phyloP scores from a whole-genome alignment of 345 rosid genomes.

The Camelina sativa region DNA sequence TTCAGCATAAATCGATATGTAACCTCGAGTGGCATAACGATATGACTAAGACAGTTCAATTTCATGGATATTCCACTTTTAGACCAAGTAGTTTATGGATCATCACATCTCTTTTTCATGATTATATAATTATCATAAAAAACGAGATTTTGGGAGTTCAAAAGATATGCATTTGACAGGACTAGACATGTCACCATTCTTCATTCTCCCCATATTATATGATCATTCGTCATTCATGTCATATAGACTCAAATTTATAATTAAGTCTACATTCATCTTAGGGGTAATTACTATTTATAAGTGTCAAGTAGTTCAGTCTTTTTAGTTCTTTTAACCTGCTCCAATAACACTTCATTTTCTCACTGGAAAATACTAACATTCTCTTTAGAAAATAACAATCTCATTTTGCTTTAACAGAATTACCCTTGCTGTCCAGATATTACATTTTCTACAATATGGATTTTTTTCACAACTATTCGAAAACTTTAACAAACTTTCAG shows the following conservation, averaged over 20 bases:
- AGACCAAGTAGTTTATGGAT: constrained; percentile 2
- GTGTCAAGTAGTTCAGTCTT: not conserved
- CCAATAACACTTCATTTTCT: not conserved
- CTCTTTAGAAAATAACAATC: not conserved
- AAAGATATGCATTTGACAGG: constrained; percentile 28
- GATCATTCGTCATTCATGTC: not conserved
- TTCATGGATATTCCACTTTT: constrained; percentile 26
- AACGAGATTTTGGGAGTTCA: constrained; percentile 1
- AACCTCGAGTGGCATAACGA: constrained; percentile 11
- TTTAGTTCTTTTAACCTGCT: not conserved
- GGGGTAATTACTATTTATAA: not conserved
- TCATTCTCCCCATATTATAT: not conserved
- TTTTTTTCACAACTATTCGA: not conserved
- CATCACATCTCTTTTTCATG: constrained; percentile 28
- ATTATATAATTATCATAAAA: constrained; percentile 9
- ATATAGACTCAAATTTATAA: not conserved
- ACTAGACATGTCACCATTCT: constrained; percentile 32
- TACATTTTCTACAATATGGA: not conserved
- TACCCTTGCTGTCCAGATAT: not conserved
- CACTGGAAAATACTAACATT: not conserved
- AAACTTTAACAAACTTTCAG: not conserved
- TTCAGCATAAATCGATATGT: constrained; percentile 13
- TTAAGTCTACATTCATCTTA: not conserved
- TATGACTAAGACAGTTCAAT: constrained; percentile 25
- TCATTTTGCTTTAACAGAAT: not conserved